phyloP scores from a whole-genome alignment of 805 yeast genomes.

The Jamesozyma hellenica region DNA sequence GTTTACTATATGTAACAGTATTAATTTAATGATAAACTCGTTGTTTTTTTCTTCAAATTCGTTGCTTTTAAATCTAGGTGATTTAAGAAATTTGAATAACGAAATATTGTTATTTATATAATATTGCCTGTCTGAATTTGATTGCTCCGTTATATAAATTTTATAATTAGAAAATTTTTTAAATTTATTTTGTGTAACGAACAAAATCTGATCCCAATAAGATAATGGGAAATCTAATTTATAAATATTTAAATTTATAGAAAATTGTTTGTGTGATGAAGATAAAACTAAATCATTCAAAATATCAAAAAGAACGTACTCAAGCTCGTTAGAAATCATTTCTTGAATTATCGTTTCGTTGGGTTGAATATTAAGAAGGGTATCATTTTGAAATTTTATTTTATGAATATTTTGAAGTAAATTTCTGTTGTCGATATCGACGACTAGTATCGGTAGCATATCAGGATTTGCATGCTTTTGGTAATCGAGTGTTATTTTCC shows the following conservation, averaged over 20 bases:
- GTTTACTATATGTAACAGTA: slow-evolving; percentile 4
- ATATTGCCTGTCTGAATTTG: slow-evolving; percentile 4
- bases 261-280: neutral
- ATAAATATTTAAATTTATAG: slow-evolving; percentile 5
- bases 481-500: neutral
- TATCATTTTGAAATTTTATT: neutral
- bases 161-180: neutral
- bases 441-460: neutral
- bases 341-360: neutral
- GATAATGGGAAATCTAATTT: slow-evolving; percentile 2
- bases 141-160: slow-evolving; percentile 5
- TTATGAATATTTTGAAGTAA: neutral
- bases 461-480: neutral
- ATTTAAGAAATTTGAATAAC: neutral
- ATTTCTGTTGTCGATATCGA: slow-evolving; percentile 5
- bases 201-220: slow-evolving; percentile 7
- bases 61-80: neutral
- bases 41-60: slow-evolving; percentile 1
- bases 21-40: slow-evolving; percentile 3
- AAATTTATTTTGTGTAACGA: neutral
- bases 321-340: neutral
- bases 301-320: neutral
- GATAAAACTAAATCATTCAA: neutral
- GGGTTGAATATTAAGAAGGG: neutral
- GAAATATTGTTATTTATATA: slow-evolving; percentile 4